Evolutionary conservation across 371 early-diverging fungal species (phyloP).

Genomic region (Mortierella sp.): DNA sequence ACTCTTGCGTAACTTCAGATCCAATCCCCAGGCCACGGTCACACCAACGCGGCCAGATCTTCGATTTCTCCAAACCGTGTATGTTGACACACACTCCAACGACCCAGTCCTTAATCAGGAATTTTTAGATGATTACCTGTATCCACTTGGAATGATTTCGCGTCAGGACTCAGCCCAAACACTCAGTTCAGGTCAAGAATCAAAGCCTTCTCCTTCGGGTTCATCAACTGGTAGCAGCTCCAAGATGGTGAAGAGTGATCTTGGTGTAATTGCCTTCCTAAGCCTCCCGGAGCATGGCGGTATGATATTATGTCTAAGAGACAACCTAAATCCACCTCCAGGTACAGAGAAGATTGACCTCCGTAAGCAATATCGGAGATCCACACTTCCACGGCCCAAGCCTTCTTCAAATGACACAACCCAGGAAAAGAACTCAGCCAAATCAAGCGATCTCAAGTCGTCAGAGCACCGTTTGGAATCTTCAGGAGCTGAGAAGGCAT

Average conservation of each 20-base stretch:
- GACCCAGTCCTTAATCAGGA: constrained; percentile 69
- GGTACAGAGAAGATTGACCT: constrained; percentile 29
- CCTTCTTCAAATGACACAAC: constrained; percentile 10
- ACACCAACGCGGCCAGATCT: constrained; percentile 74
- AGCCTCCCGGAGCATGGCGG: constrained; percentile 83
- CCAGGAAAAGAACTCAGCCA: neutral
- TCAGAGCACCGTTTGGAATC: neutral
- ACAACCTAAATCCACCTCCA: constrained; percentile 32
- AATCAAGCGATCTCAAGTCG: neutral
- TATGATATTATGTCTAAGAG: constrained; percentile 70
- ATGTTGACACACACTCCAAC: constrained; percentile 75
- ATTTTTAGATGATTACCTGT: constrained; percentile 72
- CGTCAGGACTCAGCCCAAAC: constrained; percentile 14
- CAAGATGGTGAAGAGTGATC: constrained; percentile 23
- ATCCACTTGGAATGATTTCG: constrained; percentile 65
- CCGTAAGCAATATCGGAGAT: constrained; percentile 38
- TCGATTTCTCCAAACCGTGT: constrained; percentile 69
- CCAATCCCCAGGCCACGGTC: constrained; percentile 66
- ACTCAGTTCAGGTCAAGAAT: neutral
- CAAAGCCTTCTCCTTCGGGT: neutral
- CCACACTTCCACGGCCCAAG: constrained; percentile 26
- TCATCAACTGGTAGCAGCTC: neutral
- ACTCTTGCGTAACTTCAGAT: constrained; percentile 43
- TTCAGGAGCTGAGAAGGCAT: constrained; percentile 5
- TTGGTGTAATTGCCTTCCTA: constrained; percentile 73